Percentiles rank a stretch among this genome's conserved stretches.
These are phyloP conservation scores for Chlamydomonas urium DNA, from an alignment of 139 green algal species.

Conservation along the genomic window DNA sequence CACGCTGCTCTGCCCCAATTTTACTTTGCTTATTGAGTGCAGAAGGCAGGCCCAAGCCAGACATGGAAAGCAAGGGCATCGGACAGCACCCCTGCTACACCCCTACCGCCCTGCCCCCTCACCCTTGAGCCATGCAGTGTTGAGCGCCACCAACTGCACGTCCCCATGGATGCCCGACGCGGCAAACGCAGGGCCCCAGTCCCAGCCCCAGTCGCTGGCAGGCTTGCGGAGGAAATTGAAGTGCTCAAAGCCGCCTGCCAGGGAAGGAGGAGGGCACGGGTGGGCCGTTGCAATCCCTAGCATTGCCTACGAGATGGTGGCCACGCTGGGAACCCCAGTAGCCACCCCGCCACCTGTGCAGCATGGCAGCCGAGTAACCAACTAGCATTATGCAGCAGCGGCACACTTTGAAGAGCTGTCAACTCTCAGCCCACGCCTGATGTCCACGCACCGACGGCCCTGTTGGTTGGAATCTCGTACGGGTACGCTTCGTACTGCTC, in stretches of 20 bases:
- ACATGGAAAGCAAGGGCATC: too few species aligned
- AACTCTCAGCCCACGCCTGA: too few species aligned
- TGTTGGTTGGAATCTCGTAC: constrained; percentile 18
- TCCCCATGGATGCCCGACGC: constrained; percentile 55
- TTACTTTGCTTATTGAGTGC: too few species aligned
- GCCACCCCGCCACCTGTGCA: not conserved
- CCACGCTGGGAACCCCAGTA: not conserved
- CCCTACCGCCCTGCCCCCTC: not conserved
- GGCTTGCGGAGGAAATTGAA: constrained; percentile 21
- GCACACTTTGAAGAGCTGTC: too few species aligned
- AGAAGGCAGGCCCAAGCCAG: too few species aligned
- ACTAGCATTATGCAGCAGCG: too few species aligned
- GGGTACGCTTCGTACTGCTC: not conserved
- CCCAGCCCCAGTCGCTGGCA: constrained; percentile 63
- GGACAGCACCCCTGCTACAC: not conserved
- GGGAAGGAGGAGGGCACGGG: too few species aligned
- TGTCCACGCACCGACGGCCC: not conserved
- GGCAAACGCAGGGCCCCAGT: constrained; percentile 75
- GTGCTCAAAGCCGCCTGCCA: constrained; percentile 5
- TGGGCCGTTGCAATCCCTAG: too few species aligned
- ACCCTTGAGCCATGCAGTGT: constrained; percentile 28
- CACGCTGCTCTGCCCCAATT: too few species aligned
- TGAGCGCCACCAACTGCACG: constrained; percentile 44
- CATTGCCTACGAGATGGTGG: not conserved
- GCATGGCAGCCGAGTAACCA: too few species aligned